phyloP scores from a whole-genome alignment of 306 rosid genomes.

The Cucurbita pepo region DNA sequence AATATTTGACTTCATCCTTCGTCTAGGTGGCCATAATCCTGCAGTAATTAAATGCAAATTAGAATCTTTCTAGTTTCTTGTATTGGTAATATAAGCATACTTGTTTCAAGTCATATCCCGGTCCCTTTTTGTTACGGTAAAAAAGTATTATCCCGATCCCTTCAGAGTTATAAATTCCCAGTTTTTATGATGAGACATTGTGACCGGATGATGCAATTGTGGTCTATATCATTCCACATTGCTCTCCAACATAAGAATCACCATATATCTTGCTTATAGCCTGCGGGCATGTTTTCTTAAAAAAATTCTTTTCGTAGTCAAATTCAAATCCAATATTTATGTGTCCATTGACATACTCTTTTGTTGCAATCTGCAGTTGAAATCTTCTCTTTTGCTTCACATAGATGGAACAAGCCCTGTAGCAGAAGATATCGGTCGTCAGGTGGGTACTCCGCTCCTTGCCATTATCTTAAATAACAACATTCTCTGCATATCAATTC shows the following conservation, averaged over 20 bases:
- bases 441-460: constrained; percentile 23
- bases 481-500: neutral
- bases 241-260: neutral
- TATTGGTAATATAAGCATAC: neutral
- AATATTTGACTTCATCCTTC: neutral
- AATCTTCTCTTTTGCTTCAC: constrained; percentile 79
- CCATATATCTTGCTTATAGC: neutral
- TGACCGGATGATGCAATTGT: neutral
- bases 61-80: neutral
- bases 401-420: constrained; percentile 79
- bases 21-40: neutral
- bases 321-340: neutral
- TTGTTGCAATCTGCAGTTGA: constrained; percentile 53
- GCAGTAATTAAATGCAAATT: neutral
- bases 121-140: neutral
- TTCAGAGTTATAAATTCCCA: neutral
- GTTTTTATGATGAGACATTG: neutral
- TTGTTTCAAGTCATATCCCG: neutral
- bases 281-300: neutral
- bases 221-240: neutral
- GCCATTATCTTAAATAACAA: neutral
- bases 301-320: neutral
- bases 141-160: neutral
- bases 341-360: neutral
- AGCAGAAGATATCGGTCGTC: constrained; percentile 95